phyloP scores from a whole-genome alignment of 2,329 filamentous ascomycete species.

The Scleromitrula shiraiana region DNA sequence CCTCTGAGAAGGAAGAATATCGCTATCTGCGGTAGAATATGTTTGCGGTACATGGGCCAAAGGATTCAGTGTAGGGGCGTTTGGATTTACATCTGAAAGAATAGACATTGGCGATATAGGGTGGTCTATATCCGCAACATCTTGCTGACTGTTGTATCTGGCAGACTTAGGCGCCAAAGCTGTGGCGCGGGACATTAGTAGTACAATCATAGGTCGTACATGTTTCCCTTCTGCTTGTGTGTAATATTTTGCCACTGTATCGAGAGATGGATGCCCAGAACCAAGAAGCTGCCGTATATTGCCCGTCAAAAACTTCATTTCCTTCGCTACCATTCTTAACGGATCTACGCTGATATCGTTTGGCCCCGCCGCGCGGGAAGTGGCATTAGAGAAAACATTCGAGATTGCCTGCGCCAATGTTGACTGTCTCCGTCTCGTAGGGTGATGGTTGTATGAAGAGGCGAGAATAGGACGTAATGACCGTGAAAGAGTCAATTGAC shows the following conservation, averaged over 20 bases:
- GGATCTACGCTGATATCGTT: slow-evolving; percentile 74
- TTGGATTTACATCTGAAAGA: slow-evolving; percentile 77
- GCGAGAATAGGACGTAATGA: slow-evolving; percentile 10
- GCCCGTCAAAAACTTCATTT: slow-evolving; percentile 91
- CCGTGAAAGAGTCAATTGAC: slow-evolving; percentile 26
- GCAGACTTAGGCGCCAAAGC: slow-evolving; percentile 61
- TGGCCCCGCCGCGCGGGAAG: slow-evolving; percentile 49
- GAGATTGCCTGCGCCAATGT: slow-evolving; percentile 70
- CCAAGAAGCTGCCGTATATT: slow-evolving; percentile 91
- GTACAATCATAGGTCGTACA: slow-evolving; percentile 84
- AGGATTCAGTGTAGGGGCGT: slow-evolving; percentile 42
- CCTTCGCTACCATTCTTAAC: slow-evolving; percentile 82
- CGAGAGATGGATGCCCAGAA: slow-evolving; percentile 87
- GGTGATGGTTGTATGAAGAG: slow-evolving; percentile 26
- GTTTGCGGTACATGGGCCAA: slow-evolving; percentile 34
- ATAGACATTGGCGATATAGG: slow-evolving; percentile 52
- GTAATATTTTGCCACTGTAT: slow-evolving; percentile 96
- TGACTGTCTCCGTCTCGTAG: slow-evolving; percentile 45
- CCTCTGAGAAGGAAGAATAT: slow-evolving; percentile 87
- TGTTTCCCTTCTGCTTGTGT: slow-evolving; percentile 96
- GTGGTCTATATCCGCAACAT: slow-evolving; percentile 42
- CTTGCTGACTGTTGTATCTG: slow-evolving; percentile 33
- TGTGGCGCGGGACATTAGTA: slow-evolving; percentile 93
- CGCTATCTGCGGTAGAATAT: slow-evolving; percentile 38
- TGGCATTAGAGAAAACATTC: slow-evolving; percentile 62